Base-by-base conservation (phyloP, 768 basidiomycete genomes). In the Pisolithus marmoratus region DNA sequence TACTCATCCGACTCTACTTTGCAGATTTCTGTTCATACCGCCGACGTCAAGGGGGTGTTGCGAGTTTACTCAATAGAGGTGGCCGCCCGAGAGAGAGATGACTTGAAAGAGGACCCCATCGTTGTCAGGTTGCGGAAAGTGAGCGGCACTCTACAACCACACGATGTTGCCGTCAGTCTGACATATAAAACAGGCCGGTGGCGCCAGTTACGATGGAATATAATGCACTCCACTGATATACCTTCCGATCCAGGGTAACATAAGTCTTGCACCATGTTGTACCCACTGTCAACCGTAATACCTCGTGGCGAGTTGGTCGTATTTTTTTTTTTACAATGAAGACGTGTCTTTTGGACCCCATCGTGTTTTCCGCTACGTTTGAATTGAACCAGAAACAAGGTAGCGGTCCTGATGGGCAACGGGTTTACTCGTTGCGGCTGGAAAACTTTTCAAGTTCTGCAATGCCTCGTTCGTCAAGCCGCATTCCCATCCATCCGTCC, bases 401-500 rank as follows among this genome's bases (percentile, higher is more conserved):
- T 11, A 5, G 26, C n/a, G 47, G 49, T 50, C 49, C 17, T 50
- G 34, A 12, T 22, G 44, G 42, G 38, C 46, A 41, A 38, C 40
- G 34, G 42, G 44, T 20, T 46, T 31, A 37, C 51, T 63, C 53
- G 63, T 49, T 58, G 19, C 67, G 56, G 58, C 22, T 52, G 24
- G 64, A 63, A 62, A 83, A 73, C 58, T 72, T 73, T 64, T 75
- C 74, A 49, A 91, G 76, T 48, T 72, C 72, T 56, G 78, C 74
- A 50, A 91, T 87, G 3, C 83, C 85, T 5, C 75, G 74, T 61
- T 80, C 84, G 49, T 84, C 83, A 38, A 91, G 73, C 69, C 89
- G 76, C 89, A 90, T 90, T 64, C 86, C 85, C 70, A 89, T 74
- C 94, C 94, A 97, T 62, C 91, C 94, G 46, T 77, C 72, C 83